A percentile compares a stretch with the other conserved stretches of the same genome.
Evolutionary conservation across 1,284 basidiomycete genomes (phyloP).

Genomic region (Coriolopsis trogii): DNA sequence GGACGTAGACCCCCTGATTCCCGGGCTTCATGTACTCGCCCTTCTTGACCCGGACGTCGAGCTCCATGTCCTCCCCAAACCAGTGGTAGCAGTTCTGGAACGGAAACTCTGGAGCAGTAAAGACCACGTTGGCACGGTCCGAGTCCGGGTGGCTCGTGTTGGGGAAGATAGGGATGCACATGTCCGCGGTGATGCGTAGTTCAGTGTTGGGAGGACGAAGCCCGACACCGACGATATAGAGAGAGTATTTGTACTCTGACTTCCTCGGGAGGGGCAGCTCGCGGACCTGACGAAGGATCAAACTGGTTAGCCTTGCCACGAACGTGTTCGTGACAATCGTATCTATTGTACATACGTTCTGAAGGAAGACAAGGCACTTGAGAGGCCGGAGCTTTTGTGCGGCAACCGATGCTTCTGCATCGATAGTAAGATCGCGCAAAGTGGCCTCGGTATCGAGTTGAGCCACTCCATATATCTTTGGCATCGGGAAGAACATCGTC

Average conservation of each 20-base stretch:
- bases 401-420: too few species aligned
- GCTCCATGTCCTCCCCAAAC: background rate
- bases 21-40: background rate
- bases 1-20: background rate
- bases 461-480: too few species aligned
- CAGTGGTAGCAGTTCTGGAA: conserved; percentile 7
- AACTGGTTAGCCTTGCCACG: too few species aligned
- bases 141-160: conserved; percentile 3
- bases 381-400: too few species aligned
- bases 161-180: conserved; percentile 11
- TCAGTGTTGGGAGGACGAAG: background rate
- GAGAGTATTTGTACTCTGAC: background rate
- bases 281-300: too few species aligned
- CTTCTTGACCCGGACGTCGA: background rate
- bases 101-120: conserved; percentile 1
- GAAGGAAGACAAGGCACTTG: too few species aligned
- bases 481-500: too few species aligned
- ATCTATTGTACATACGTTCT: too few species aligned
- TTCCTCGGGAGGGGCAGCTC: background rate
- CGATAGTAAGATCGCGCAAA: too few species aligned
- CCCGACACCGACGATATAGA: background rate
- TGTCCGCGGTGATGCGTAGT: conserved; percentile 3
- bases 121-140: background rate
- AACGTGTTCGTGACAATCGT: too few species aligned
- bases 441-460: too few species aligned